Evolutionary conservation across 306 rosid species (phyloP), one percentile per base, ranked within the genome.

Genomic region (Abrus precatorius): DNA sequence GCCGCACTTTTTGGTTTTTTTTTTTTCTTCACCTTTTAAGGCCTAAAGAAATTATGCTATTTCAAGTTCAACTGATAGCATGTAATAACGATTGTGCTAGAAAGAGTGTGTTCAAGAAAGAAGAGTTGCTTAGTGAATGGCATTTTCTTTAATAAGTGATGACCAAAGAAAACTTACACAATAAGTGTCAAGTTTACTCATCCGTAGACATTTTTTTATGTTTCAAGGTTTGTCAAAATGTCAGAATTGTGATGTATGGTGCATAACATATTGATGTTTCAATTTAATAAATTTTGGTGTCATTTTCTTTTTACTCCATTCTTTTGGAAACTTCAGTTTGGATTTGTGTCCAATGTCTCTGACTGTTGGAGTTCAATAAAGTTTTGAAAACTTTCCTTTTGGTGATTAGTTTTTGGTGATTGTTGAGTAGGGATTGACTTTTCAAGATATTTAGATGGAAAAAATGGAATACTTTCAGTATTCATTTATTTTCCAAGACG

Each of bases 81-180:
- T 20, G 20, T 20, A 30, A 29, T 33, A 11, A 33, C 11, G 67
- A 61, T 11, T 61, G 44, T 32, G 4, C 9, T 10, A 5, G 67
- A 61, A 61, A 61, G 67, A 13, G 44, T 61, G 5, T 33, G 44
- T 47, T 29, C 44, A 49, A 61, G 29, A 40, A 34, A 57, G 29
- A 36, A 4, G 65, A 60, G 47, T 54, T 60, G 27, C 40, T 27
- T 53, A 48, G 32, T 66, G 48, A 55, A 80, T 80, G 65, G 74
- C 20, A 43, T 43, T 11, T 27, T 43, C 65, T 57, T 74, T 74
- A 57, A 27, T 6, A 43, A 20, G 20, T 20, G 20, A 20, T 20
- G 20, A 3, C 10, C 30, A 14, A 10, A 72, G 40, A 28, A 55
- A 56, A 29, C 13, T 20, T 73, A 43, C 14, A 41, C 12, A 66